phyloP scores from a whole-genome alignment of 1,139 yeast genomes.

The Zygosaccharomyces sapae region DNA sequence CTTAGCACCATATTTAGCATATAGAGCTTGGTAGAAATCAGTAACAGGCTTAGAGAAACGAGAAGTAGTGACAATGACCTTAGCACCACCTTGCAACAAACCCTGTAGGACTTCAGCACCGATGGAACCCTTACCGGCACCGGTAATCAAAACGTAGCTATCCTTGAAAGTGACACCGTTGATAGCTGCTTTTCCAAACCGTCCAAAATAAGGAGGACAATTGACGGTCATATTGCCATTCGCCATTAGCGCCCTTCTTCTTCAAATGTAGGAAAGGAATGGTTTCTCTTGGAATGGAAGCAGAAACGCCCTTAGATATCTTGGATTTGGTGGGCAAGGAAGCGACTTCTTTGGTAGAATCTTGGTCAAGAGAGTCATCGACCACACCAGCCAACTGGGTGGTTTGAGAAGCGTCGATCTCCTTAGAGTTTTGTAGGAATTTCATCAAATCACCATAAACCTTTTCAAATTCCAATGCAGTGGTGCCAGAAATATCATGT shows the following conservation, averaged over 20 bases:
- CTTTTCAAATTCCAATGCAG: constrained; percentile 73
- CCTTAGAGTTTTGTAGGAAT: constrained; percentile 65
- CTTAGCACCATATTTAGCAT: constrained; percentile 85
- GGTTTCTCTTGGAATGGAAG: constrained; percentile 73
- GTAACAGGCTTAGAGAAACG: constrained; percentile 92
- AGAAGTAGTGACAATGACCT: constrained; percentile 92
- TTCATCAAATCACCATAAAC: constrained; percentile 74
- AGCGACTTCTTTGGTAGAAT: constrained; percentile 74
- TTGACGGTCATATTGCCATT: constrained; percentile 79
- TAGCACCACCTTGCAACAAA: constrained; percentile 94
- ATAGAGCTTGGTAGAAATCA: constrained; percentile 90
- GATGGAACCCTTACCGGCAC: constrained; percentile 98
- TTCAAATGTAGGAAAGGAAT: constrained; percentile 93
- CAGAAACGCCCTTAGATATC: constrained; percentile 68
- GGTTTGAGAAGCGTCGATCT: constrained; percentile 48
- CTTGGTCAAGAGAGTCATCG: constrained; percentile 48
- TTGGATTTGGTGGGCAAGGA: constrained; percentile 71
- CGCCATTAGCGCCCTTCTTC: constrained; percentile 64
- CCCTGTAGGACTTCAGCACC: constrained; percentile 98
- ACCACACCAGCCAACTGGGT: constrained; percentile 42
- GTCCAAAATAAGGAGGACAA: constrained; percentile 77
- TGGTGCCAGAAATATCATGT: constrained; percentile 46
- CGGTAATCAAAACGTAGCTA: constrained; percentile 87
- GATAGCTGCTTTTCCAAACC: constrained; percentile 89
- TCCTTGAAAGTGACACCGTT: constrained; percentile 87